Percentiles rank a stretch among this genome's conserved stretches.
Conservation (phyloP, 768 basidiomycete species). For the Terana coerulea region DNA sequence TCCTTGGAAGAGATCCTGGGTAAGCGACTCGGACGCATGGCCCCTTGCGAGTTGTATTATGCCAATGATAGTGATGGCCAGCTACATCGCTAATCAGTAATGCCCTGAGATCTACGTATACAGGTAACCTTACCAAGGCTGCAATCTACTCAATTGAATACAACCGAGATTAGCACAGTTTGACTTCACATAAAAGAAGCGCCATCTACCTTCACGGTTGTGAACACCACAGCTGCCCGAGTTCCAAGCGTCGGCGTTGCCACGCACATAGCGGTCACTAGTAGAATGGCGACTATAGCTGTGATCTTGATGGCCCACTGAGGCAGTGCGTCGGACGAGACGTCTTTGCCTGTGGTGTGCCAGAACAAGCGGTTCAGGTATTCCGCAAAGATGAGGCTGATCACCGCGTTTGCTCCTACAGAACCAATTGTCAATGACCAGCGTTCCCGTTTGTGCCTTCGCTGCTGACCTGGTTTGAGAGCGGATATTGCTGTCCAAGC, state of each 20-base stretch:
- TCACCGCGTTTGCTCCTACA: constrained; percentile 73
- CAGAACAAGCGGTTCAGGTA: constrained; percentile 89
- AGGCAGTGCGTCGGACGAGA: constrained; percentile 76
- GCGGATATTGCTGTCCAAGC: constrained; percentile 93
- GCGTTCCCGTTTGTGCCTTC: neutral
- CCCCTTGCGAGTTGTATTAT: constrained; percentile 73
- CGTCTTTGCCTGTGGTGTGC: constrained; percentile 65
- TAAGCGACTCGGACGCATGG: constrained; percentile 63
- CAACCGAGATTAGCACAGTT: neutral
- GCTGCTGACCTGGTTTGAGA: constrained; percentile 66
- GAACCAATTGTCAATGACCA: neutral
- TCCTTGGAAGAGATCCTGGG: constrained; percentile 62
- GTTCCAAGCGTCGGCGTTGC: constrained; percentile 75
- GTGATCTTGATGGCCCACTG: constrained; percentile 91
- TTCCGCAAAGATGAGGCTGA: constrained; percentile 87
- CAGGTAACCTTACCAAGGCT: constrained; percentile 50
- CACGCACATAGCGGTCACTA: constrained; percentile 77
- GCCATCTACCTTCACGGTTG: constrained; percentile 67
- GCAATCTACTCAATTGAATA: constrained; percentile 42
- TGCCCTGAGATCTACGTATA: neutral
- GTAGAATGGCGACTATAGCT: constrained; percentile 64
- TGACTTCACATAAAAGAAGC: neutral
- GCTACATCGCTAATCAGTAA: constrained; percentile 33
- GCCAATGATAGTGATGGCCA: constrained; percentile 74
- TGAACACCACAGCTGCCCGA: constrained; percentile 83